A percentile compares a stretch with the other conserved stretches of the same genome.
Evolutionary conservation across 805 yeast genomes (phyloP).

Genomic region (Suhomyces tanzawaensis): DNA sequence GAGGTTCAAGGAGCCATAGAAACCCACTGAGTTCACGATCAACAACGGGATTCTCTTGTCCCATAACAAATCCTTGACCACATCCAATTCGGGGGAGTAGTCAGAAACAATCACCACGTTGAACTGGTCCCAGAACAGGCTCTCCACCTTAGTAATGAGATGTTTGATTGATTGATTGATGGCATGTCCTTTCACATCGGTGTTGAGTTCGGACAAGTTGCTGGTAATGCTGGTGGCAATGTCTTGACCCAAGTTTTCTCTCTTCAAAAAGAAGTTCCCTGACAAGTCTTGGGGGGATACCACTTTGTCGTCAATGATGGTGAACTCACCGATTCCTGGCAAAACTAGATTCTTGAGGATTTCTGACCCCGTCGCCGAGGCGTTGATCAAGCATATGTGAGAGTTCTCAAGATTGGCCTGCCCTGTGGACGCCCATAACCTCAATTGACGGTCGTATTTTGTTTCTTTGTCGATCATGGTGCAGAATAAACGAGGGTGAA

Average conservation of each 20-base stretch:
- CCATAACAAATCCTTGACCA: slow-evolving; percentile 41
- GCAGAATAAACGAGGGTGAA: too few relatives aligned
- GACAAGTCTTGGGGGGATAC: slow-evolving; percentile 47
- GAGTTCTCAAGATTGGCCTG: slow-evolving; percentile 59
- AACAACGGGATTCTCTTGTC: slow-evolving; percentile 52
- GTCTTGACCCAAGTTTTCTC: slow-evolving; percentile 40
- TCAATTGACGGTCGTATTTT: slow-evolving; percentile 81
- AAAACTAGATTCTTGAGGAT: slow-evolving; percentile 72
- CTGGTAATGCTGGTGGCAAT: slow-evolving; percentile 39
- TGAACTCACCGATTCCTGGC: slow-evolving; percentile 66
- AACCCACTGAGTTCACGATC: slow-evolving; percentile 53
- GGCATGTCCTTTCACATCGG: slow-evolving; percentile 48
- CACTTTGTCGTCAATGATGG: slow-evolving; percentile 49
- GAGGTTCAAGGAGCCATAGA: slow-evolving; percentile 59
- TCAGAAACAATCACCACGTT: slow-evolving; percentile 47
- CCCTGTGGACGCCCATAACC: slow-evolving; percentile 83
- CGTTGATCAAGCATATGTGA: slow-evolving; percentile 60
- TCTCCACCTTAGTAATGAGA: slow-evolving; percentile 11
- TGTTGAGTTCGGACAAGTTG: slow-evolving; percentile 56
- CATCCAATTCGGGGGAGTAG: slow-evolving; percentile 20
- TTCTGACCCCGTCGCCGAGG: slow-evolving; percentile 61
- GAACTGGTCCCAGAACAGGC: slow-evolving; percentile 47
- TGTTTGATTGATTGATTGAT: slow-evolving; percentile 11
- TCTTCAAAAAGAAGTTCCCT: slow-evolving; percentile 60
- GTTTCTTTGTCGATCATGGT: slow-evolving; percentile 37